Base-by-base conservation (phyloP, 495 filamentous ascomycete genomes). In the Aspergillus carlsbadensis region DNA sequence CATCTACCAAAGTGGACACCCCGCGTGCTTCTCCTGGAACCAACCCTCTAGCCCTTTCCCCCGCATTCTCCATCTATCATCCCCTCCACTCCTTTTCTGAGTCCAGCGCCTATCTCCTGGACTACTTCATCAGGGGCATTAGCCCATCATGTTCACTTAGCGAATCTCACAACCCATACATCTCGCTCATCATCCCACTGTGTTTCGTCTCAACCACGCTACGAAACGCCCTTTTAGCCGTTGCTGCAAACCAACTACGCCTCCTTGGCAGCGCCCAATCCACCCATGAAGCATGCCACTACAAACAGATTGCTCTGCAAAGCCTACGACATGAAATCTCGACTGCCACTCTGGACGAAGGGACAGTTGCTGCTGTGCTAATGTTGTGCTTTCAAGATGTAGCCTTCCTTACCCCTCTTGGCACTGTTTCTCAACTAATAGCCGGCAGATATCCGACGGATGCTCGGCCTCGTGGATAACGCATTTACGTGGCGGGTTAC, bases 301-400 rank as follows among this genome's bases (percentile, higher is more conserved):
- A 55, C 41, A 64, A 58, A 21, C 26, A 54, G 10, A 61, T 36
- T 14, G 62, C 58, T 0, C 10, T 64, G 31, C 47, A 51, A 5
- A 55, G 62, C 10, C 47, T 64, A 6, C 29, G 47, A 15, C 54
- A 55, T 10, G 62, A 46, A 15, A 57, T 61, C 15, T 46, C 44
- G 6, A 22, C 37, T 11, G 33, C 20, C 18, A 36, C 36, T 1
- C 34, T 43, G 10, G 44, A 61, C 31, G 55, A 61, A 50, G 62
- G 46, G 2, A 53, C 49, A 3, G 50, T 61, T 10, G 62, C 62
- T 17, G 40, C 62, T 5, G 58, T 61, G 20, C 43, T 65, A 11
- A 65, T 65, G 62, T 41, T 65, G 2, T 65, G 62, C 34, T 65
- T 65, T 53, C 62, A 61, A 17, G 62, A 58, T 49, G 62, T 59